A percentile compares a stretch with the other conserved stretches of the same genome.
Evolutionary conservation across 2,329 filamentous ascomycete species (phyloP).

Genomic region (Coccinonectria pachysandricola): DNA sequence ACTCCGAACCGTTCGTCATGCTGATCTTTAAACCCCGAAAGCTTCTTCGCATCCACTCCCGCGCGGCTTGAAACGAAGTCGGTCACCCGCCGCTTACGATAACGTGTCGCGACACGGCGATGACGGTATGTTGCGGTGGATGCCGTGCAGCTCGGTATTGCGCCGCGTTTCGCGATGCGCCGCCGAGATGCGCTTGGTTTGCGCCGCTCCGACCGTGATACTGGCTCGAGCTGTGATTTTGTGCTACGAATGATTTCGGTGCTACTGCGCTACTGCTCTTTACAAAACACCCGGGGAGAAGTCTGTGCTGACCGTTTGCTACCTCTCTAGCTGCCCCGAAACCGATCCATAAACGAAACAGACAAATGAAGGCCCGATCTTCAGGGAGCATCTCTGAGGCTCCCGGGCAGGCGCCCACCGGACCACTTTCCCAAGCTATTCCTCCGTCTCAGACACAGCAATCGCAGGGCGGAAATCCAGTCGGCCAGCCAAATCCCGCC

Average conservation of each 20-base stretch:
- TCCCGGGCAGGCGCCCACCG: conserved; percentile 41
- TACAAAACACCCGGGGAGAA: no score
- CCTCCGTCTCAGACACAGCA: conserved; percentile 46
- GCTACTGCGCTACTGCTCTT: conserved; percentile 20
- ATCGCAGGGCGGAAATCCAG: conserved; percentile 36
- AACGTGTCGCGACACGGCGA: conserved; percentile 42
- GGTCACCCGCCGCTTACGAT: conserved; percentile 58
- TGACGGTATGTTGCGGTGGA: conserved; percentile 56
- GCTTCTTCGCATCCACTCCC: conserved; percentile 43
- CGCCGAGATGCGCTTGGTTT: conserved; percentile 11
- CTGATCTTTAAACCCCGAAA: no score
- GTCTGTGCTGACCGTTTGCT: conserved; percentile 21
- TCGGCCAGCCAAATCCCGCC: conserved; percentile 30
- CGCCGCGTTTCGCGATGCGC: conserved; percentile 21
- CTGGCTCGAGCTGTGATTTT: conserved; percentile 8
- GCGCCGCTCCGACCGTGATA: conserved; percentile 8
- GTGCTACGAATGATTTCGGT: conserved; percentile 24
- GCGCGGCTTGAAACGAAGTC: conserved; percentile 69
- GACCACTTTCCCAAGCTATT: conserved; percentile 27
- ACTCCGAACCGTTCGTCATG: no score
- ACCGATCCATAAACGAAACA: conserved; percentile 44
- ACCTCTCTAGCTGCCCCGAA: conserved; percentile 34
- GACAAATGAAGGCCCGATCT: conserved; percentile 50
- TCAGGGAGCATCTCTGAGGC: conserved; percentile 45
- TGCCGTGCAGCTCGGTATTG: conserved; percentile 26